Evolutionary conservation across 805 yeast genomes (phyloP).

Genomic region (Metschnikowia peoriensis): DNA sequence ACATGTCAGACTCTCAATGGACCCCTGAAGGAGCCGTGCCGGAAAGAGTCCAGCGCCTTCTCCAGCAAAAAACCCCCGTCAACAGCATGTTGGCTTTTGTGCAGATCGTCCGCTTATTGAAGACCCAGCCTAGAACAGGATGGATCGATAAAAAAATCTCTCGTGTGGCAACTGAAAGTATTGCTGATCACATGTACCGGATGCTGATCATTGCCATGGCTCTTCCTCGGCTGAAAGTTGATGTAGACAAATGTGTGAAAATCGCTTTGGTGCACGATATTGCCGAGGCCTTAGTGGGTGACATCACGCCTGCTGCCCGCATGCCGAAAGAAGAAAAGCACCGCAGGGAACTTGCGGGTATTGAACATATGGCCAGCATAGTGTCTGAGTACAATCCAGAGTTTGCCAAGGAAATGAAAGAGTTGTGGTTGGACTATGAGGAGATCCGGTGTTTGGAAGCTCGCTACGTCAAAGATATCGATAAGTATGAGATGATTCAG

Average conservation of each 20-base stretch:
- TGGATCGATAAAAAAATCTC: constrained; percentile 74
- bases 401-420: constrained; percentile 63
- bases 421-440: constrained; percentile 88
- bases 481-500: constrained; percentile 81
- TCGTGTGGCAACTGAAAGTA: constrained; percentile 58
- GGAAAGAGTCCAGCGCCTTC: constrained; percentile 35
- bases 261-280: constrained; percentile 91
- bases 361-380: constrained; percentile 59
- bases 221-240: constrained; percentile 51
- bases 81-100: constrained; percentile 57
- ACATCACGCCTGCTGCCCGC: constrained; percentile 74
- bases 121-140: constrained; percentile 86
- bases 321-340: constrained; percentile 80
- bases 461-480: constrained; percentile 87
- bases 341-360: constrained; percentile 72
- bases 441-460: constrained; percentile 80
- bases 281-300: constrained; percentile 93
- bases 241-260: constrained; percentile 69
- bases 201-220: constrained; percentile 83
- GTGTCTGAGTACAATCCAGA: constrained; percentile 60
- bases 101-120: constrained; percentile 69
- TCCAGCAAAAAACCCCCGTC: constrained; percentile 30
- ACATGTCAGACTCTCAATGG: constrained; percentile 36
- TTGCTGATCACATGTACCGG: constrained; percentile 95
- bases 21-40: constrained; percentile 56